Base-by-base conservation (phyloP, 768 basidiomycete species). In the Leccinum arenicola region DNA sequence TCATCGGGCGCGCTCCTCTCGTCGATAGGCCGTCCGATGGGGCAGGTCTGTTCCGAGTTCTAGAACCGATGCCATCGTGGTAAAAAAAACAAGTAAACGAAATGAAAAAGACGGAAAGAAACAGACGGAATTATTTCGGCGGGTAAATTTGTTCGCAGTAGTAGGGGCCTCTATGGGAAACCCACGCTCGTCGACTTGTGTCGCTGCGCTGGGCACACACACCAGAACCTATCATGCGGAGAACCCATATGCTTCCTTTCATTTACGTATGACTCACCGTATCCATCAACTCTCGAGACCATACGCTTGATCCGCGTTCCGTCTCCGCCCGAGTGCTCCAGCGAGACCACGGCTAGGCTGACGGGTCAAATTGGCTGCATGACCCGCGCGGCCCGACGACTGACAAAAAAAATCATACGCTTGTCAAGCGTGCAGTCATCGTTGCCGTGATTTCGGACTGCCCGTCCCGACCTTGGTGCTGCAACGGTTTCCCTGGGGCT, bases 391-490 rank as follows among this genome's bases (percentile, higher is more conserved):
- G 50, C 43, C 40, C 29, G 29, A 19, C 40, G 5, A 43, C 40
- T 19, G 40, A 43, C 19, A n/a, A 19, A 45, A 45, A 45, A 48
- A 49, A 47, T 31, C 48, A 50, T 49, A 33, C 50, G 52, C 55
- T 48, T 43, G 52, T 43, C 60, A 54, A 33, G 47, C 45, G 35
- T 15, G 4, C 14, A 15, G 14, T 38, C 11, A n/a, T 40, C 56
- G 23, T 52, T 58, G 50, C 52, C 64, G 53, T 61, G 57, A 54
- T 27, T 5, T 53, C 65, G 67, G 69, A 57, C 45, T 53, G 33
- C 40, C 25, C 47, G 47, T 56, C 38, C 66, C 66, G 65, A 55
- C 36, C 36, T n/a, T 55, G 11, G 43, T 36, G 23, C 27, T 21
- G 8, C 40, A 40, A 51, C 40, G 25, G 50, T 52, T 56, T 49